phyloP scores from a whole-genome alignment of 176 grass and related monocot species.

The Ensete ventricosum region DNA sequence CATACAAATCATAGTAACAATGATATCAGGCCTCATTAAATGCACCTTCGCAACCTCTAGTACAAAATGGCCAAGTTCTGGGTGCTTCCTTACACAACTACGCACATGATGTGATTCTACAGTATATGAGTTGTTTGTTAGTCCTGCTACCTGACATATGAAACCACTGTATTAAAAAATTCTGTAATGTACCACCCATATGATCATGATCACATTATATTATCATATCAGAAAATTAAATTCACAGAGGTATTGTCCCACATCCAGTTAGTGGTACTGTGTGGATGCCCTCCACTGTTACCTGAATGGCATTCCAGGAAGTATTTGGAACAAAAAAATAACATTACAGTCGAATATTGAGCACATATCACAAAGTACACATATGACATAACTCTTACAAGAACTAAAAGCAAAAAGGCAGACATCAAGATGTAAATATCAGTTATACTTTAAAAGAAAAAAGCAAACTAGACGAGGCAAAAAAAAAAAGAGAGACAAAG shows the following conservation, averaged over 20 bases:
- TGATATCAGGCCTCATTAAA: neutral
- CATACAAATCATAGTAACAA: neutral
- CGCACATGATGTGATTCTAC: constrained; percentile 63
- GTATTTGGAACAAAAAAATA: neutral
- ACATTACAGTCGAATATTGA: neutral
- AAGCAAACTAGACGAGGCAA: no score
- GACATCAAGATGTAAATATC: no score
- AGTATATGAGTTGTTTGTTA: constrained; percentile 88
- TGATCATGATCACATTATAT: neutral
- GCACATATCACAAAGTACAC: neutral
- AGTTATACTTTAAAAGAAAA: no score
- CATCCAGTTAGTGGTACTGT: no score
- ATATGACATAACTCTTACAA: neutral
- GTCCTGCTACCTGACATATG: constrained; percentile 56
- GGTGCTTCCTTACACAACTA: constrained; percentile 64
- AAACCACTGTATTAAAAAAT: neutral
- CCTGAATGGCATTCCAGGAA: neutral
- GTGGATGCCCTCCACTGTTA: neutral
- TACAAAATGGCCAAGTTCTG: constrained; percentile 64
- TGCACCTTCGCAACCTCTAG: constrained; percentile 91
- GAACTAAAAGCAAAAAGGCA: no score
- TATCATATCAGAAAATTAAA: neutral
- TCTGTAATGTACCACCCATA: neutral
- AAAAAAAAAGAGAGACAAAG: no score
- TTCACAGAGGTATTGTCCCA: no score